Base-by-base conservation (phyloP, 805 yeast species). In the Ogataea trehaloabstinens region DNA sequence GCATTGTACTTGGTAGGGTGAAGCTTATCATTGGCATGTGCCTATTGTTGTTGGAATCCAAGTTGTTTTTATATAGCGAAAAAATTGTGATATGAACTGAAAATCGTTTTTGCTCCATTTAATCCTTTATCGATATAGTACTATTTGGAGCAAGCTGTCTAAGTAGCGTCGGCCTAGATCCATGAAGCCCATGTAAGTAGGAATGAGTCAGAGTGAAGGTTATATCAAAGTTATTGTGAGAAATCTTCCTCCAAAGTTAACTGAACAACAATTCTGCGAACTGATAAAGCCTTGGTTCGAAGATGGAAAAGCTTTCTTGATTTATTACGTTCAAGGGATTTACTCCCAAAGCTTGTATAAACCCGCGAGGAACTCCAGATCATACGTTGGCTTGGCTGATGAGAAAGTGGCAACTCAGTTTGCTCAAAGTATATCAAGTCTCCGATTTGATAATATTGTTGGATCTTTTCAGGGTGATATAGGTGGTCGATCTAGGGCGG, bases 171-270 rank as follows among this genome's bases (percentile, higher is more conserved):
- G n/a, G n/a, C n/a, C n/a, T n/a, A n/a, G n/a, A n/a, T n/a, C n/a
- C n/a, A n/a, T n/a, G n/a, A n/a, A n/a, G n/a, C n/a, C n/a, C n/a
- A n/a, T n/a, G n/a, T n/a, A n/a, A n/a, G n/a, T n/a, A n/a, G n/a
- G n/a, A n/a, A n/a, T n/a, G n/a, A n/a, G n/a, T n/a, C 25, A 22
- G 25, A 8, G 11, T 22, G 25, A 8, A 8, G 25, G 12, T 12
- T 28, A 12, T 28, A 11, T 36, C 8, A 68, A 67, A 40, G 34
- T 68, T 2, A 57, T 56, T 0, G 55, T 73, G 2, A 60, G 79
- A 38, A 51, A 67, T 6, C 51, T 74, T 12, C 79, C 79, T 3
- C 74, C 78, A 3, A 45, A 49, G 18, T 45, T 70, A 10, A 29
- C 42, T 1, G 55, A 60, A 17, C 49, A 46, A 2, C 55, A 51